These are phyloP conservation scores for Glarea lozoyensis DNA, from an alignment of 495 filamentous ascomycete genomes.

Conservation along the genomic window DNA sequence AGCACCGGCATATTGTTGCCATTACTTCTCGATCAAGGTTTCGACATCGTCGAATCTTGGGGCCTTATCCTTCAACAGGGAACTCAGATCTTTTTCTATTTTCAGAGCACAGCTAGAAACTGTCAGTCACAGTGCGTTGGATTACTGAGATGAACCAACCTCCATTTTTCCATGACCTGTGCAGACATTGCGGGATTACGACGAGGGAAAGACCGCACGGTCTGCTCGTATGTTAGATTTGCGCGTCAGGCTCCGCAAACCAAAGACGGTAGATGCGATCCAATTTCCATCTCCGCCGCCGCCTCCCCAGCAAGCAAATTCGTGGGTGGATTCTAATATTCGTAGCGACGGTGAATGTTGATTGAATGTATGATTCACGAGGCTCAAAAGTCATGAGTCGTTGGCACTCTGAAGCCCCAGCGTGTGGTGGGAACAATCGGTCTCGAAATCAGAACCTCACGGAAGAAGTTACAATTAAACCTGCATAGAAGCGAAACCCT, in stretches of 20 bases:
- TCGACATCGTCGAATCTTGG: slow-evolving; percentile 38
- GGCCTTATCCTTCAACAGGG: slow-evolving; percentile 38
- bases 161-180: slow-evolving; percentile 12
- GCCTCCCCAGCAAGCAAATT: too few species aligned
- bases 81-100: slow-evolving; percentile 29
- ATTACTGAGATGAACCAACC: slow-evolving; percentile 10
- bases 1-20: not conserved
- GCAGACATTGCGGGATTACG: slow-evolving; percentile 9
- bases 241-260: slow-evolving; percentile 17
- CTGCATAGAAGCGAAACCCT: too few species aligned
- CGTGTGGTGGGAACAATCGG: too few species aligned
- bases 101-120: slow-evolving; percentile 14
- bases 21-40: slow-evolving; percentile 50
- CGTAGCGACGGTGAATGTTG: too few species aligned
- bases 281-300: too few species aligned
- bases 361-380: too few species aligned
- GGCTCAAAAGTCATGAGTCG: too few species aligned
- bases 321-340: too few species aligned
- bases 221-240: slow-evolving; percentile 15
- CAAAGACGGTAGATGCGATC: slow-evolving; percentile 14
- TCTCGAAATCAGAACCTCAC: too few species aligned
- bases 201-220: slow-evolving; percentile 9
- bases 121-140: not conserved
- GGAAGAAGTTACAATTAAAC: too few species aligned
- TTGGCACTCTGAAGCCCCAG: too few species aligned